These are phyloP conservation scores for Akanthomyces muscarius DNA, from an alignment of 2,329 filamentous ascomycete genomes.

Conservation along the genomic window DNA sequence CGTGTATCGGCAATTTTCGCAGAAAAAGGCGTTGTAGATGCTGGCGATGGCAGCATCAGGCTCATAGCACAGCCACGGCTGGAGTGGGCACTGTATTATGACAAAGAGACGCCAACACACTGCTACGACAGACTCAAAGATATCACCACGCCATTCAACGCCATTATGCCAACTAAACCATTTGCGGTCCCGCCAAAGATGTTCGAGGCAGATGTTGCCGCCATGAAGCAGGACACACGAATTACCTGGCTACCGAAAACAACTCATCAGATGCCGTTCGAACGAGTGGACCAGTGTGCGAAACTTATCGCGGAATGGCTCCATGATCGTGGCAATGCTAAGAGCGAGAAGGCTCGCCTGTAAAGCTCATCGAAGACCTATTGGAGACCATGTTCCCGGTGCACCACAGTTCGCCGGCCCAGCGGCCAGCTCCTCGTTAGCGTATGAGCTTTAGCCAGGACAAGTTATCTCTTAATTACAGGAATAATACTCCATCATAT, in stretches of 20 bases:
- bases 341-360: background rate
- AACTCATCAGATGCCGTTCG: background rate
- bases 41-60: background rate
- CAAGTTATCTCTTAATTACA: too few relatives aligned
- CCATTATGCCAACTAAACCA: constrained; percentile 4
- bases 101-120: constrained; percentile 1
- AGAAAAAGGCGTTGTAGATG: background rate
- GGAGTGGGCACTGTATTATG: constrained; percentile 2
- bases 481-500: too few relatives aligned
- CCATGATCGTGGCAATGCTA: background rate
- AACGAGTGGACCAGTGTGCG: constrained; percentile 1
- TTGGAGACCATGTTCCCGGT: too few relatives aligned
- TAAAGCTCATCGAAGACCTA: background rate
- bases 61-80: constrained; percentile 4
- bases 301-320: background rate
- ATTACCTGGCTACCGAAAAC: constrained; percentile 4
- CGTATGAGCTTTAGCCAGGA: too few relatives aligned
- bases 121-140: constrained; percentile 4
- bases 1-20: background rate
- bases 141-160: background rate
- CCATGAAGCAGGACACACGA: background rate
- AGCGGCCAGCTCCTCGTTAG: too few relatives aligned
- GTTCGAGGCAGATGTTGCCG: constrained; percentile 4
- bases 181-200: constrained; percentile 4
- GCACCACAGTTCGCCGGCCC: too few relatives aligned